Evolutionary conservation across 345 rosid species (phyloP).

Genomic region (Raphanus raphanistrum): DNA sequence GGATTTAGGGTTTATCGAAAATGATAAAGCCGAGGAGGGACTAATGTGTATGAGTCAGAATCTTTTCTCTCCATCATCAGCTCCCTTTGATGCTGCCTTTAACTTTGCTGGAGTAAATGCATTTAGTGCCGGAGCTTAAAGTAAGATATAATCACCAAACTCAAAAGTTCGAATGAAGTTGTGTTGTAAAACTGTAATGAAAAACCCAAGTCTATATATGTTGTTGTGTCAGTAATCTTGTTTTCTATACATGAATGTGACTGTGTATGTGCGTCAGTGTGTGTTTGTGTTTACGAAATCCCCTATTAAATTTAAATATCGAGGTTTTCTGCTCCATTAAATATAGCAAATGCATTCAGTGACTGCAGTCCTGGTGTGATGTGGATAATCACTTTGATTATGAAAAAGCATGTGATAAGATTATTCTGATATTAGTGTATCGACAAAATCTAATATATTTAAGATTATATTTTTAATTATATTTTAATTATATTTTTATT

Average conservation of each 20-base stretch:
- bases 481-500: no score
- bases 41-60: conserved; percentile 11
- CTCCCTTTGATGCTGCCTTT: conserved; percentile 22
- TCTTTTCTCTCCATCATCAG: conserved; percentile 28
- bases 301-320: not conserved
- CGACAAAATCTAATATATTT: no score
- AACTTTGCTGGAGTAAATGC: conserved; percentile 17
- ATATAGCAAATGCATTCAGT: no score
- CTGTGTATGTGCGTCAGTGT: conserved; percentile 22
- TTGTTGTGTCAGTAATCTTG: conserved; percentile 1
- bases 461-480: no score
- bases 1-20: conserved; percentile 28
- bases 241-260: conserved; percentile 9
- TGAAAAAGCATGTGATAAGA: no score
- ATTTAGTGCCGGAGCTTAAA: conserved; percentile 22
- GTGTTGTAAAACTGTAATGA: conserved; percentile 25
- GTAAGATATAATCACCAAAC: conserved; percentile 1
- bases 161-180: conserved; percentile 17
- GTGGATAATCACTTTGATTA: no score
- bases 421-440: no score
- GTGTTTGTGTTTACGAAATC: conserved; percentile 20
- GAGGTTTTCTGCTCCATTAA: conserved; percentile 1
- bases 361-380: no score
- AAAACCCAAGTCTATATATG: conserved; percentile 13
- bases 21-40: conserved; percentile 27